Percentiles rank a stretch among this genome's conserved stretches.
These are phyloP conservation scores for Saccharomyces hybrid DNA, from an alignment of 1,139 yeast genomes.

Conservation along the genomic window DNA sequence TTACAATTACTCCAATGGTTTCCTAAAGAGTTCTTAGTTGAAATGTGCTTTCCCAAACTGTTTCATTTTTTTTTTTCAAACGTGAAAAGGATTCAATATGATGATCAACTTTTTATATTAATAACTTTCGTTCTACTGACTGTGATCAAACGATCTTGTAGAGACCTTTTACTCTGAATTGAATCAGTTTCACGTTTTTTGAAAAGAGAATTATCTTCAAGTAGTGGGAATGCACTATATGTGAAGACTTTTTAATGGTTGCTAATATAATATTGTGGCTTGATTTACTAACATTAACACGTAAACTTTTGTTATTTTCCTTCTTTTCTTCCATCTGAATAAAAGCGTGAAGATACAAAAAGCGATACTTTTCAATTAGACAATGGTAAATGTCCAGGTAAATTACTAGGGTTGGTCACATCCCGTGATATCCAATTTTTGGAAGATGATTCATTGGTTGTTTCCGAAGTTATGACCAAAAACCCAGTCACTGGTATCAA, in stretches of 20 bases:
- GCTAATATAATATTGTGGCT: background rate
- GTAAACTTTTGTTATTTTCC: background rate
- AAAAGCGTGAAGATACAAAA: background rate
- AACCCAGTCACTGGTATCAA: slow-evolving; percentile 77
- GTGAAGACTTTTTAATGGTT: background rate
- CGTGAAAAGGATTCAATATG: slow-evolving; percentile 33
- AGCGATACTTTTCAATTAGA: slow-evolving; percentile 40
- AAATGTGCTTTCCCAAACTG: slow-evolving; percentile 8
- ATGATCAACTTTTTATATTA: slow-evolving; percentile 48
- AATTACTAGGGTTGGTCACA: slow-evolving; percentile 88
- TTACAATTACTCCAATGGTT: slow-evolving; percentile 1
- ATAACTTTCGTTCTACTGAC: slow-evolving; percentile 99
- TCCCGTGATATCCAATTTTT: slow-evolving; percentile 96
- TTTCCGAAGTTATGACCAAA: slow-evolving; percentile 80
- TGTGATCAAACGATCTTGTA: slow-evolving; percentile 95
- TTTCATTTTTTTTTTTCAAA: slow-evolving; percentile 3
- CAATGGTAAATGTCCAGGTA: slow-evolving; percentile 78
- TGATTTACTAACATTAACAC: background rate
- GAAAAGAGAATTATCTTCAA: background rate
- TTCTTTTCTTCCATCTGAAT: background rate
- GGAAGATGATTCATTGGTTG: slow-evolving; percentile 56
- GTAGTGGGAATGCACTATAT: background rate
- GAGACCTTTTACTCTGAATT: slow-evolving; percentile 49
- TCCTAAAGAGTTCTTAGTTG: slow-evolving; percentile 2
- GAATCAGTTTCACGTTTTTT: background rate